Base-by-base conservation (phyloP, 306 rosid species). In the Malus fusca region DNA sequence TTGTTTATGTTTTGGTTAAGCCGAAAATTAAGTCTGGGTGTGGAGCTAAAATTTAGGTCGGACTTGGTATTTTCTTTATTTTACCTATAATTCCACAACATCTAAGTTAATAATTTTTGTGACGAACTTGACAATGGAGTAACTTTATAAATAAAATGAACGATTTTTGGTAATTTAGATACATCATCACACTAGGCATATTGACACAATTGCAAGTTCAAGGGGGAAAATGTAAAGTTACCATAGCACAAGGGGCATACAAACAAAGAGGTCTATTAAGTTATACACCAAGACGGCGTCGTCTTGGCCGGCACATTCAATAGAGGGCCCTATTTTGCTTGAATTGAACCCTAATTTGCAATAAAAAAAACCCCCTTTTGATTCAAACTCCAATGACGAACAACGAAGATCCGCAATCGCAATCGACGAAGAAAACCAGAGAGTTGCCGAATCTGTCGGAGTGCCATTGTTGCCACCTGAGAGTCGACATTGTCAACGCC, bases 401-500 rank as follows among this genome's bases (percentile, higher is more conserved):
- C 58, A 61, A 48, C 11, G 43, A n/a, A 64, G 68, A 64, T 21
- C 62, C 28, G 28, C 62, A 58, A 19, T 21, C 75, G 23, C 80
- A 42, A 26, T 52, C 75, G 11, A 80, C 44, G 4, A 89, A 88
- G 89, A 92, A 88, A 84, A 89, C 93, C 4, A 82, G 97, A 76
- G 91, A 87, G 76, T 81, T 88, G 69, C 97, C 97, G 42, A 88
- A 87, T 75, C 61, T 92, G 25, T 82, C 84, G 5, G 91, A 92
- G 76, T 92, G 97, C 42, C 96, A 92, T 56, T 82, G 87, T 11
- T 92, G 97, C 73, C 89, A 89, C 12, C 82, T 85, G 79, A 81
- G 90, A 37, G 71, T 83, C 35, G 97, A 90, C 73, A 71, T 81
- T 15, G 82, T 83, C 78, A 79, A 83, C 35, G 89, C 84, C 78